Base-by-base conservation (phyloP, 139 green algal genomes). In the Coelastrella sp. region DNA sequence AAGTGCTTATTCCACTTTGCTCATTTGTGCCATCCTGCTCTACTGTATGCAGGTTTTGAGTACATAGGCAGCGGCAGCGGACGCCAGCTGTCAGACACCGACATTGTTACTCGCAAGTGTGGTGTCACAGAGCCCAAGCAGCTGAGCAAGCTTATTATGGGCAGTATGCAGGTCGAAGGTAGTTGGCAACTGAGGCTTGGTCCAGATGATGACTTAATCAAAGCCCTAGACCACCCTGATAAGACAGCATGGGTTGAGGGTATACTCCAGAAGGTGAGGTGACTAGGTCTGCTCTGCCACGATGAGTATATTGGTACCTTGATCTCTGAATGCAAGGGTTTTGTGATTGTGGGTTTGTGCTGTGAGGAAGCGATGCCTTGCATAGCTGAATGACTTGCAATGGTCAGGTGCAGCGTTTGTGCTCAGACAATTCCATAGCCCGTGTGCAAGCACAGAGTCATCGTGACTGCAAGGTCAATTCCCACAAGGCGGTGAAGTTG, bases 131-230 rank as follows among this genome's bases (percentile, higher is more conserved):
- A 78, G 21, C 40, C 35, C 40, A 17, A 34, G 7, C 35, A 21
- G 32, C 40, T 57, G 13, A 78, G 68, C 68, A 78, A 57, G 7
- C 68, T 78, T 0, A 57, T 78, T 15, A 34, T 78, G 17, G 68
- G 68, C 23, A 34, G 21, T 51, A 25, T 78, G n/a, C 35, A 78
- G 68, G 68, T 78, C 21, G 57, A 78, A 35, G 60, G 60, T 27
- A 69, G 1, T 17, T 78, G 68, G 68, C 68, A 78, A 35, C 68
- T 78, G 68, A 78, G 34, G 40, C 41, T 78, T 34, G 35, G 40
- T 78, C 27, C 1, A 34, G 25, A 57, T 17, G 41, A 78, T 57
- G 40, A 57, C 68, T 57, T 78, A 35, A 57, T 78, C 9, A 15
- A 7, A 35, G 32, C 68, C 13, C 68, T 78, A 19, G 6, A 51